Conservation (phyloP, 1,139 yeast genomes). For the Magnusiomyces suaveolens region DNA sequence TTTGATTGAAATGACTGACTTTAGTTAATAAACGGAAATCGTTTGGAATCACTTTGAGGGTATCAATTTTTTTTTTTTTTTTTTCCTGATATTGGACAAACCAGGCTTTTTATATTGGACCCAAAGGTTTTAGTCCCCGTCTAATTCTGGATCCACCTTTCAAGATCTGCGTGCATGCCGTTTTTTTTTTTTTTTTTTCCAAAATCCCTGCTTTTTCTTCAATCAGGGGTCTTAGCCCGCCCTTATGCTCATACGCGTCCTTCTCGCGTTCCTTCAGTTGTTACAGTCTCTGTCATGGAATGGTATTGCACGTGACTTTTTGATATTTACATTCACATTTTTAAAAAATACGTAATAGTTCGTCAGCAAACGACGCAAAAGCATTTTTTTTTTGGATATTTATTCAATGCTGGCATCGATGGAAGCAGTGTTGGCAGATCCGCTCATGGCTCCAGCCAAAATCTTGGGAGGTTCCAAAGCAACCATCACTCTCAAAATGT, state of each 20-base stretch:
- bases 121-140: not conserved
- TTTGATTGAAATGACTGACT: too few species aligned
- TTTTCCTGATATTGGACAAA: not conserved
- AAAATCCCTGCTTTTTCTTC: not conserved
- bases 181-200: not conserved
- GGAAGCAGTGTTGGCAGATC: constrained; percentile 20
- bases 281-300: not conserved
- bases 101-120: not conserved
- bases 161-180: not conserved
- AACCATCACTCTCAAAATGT: constrained; percentile 75
- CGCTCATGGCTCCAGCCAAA: constrained; percentile 36
- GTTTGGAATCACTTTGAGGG: too few species aligned
- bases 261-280: not conserved
- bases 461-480: constrained; percentile 83
- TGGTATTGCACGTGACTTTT: not conserved
- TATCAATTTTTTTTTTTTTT: constrained; percentile 36
- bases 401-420: constrained; percentile 19
- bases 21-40: too few species aligned
- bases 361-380: too few species aligned
- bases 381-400: not conserved
- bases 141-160: not conserved
- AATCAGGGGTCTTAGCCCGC: not conserved
- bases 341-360: too few species aligned
- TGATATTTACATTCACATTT: not conserved
- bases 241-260: not conserved